These are phyloP conservation scores for Entamoeba histolytica DNA, from an alignment of 208 protist species.

Conservation along the genomic window DNA sequence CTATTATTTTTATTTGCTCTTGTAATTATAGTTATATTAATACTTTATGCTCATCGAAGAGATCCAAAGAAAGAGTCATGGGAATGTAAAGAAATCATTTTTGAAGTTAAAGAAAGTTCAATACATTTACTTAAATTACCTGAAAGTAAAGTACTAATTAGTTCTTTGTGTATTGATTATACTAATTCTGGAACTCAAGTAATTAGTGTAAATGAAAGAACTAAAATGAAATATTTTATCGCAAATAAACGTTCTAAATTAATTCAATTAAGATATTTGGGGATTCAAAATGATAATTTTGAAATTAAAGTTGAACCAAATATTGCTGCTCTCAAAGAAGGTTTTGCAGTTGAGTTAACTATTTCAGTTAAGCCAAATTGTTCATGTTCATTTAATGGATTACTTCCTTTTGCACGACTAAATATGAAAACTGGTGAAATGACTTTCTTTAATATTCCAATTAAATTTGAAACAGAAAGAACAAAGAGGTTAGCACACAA, in stretches of 20 bases:
- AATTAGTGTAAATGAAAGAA: background rate
- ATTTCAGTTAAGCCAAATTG: background rate
- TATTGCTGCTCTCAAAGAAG: background rate
- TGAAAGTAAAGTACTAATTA: background rate
- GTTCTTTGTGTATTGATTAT: background rate
- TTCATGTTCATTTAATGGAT: background rate
- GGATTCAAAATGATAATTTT: background rate
- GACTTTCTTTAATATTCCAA: background rate
- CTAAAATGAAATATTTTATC: background rate
- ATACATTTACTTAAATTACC: background rate
- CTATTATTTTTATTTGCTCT: background rate
- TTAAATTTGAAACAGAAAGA: background rate
- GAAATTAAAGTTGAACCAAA: background rate
- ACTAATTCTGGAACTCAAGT: background rate
- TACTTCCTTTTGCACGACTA: background rate
- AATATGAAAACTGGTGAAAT: background rate
- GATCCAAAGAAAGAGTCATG: background rate
- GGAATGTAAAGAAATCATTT: background rate
- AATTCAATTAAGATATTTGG: background rate
- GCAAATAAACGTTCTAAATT: background rate
- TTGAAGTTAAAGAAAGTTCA: background rate
- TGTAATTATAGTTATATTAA: background rate
- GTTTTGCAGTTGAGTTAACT: background rate
- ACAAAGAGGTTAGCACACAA: background rate
- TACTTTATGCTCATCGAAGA: background rate